phyloP scores from a whole-genome alignment of 352 stramenopile species.

The Pythium rhizo-oryzae region DNA sequence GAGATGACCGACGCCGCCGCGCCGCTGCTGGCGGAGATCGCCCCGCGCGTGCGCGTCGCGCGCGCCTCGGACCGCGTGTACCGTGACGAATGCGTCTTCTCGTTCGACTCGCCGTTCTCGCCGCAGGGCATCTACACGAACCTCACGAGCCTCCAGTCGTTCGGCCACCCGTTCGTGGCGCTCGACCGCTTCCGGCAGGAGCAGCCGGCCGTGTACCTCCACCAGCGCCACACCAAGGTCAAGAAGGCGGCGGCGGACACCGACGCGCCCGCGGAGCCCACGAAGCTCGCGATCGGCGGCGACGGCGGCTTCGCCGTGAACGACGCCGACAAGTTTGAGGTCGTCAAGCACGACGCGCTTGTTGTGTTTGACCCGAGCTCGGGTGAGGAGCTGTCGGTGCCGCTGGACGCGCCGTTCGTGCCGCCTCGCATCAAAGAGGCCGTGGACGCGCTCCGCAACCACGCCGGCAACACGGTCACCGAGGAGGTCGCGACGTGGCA shows the following conservation, averaged over 20 bases:
- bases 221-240: conserved; percentile 64
- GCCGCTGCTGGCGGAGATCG: conserved; percentile 13
- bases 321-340: conserved; percentile 57
- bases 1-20: not conserved
- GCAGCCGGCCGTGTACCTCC: conserved; percentile 65
- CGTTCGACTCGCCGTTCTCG: conserved; percentile 92
- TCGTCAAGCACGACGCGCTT: conserved; percentile 82
- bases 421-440: conserved; percentile 57
- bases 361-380: conserved; percentile 63
- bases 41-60: conserved; percentile 50
- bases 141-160: conserved; percentile 93
- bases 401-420: conserved; percentile 42
- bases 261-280: too few relatives aligned
- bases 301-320: conserved; percentile 93
- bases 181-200: conserved; percentile 51
- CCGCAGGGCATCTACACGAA: conserved; percentile 90
- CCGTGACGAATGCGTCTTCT: conserved; percentile 98
- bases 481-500: conserved; percentile 85
- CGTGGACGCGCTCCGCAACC: conserved; percentile 63
- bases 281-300: conserved; percentile 96
- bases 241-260: conserved; percentile 6
- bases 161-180: conserved; percentile 70
- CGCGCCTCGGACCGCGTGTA: conserved; percentile 84
- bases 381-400: conserved; percentile 29
- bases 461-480: conserved; percentile 74